A percentile compares a stretch with the other conserved stretches of the same genome.
Conservation (phyloP, 169 alveolate genomes). For the Eimeria mitis region DNA sequence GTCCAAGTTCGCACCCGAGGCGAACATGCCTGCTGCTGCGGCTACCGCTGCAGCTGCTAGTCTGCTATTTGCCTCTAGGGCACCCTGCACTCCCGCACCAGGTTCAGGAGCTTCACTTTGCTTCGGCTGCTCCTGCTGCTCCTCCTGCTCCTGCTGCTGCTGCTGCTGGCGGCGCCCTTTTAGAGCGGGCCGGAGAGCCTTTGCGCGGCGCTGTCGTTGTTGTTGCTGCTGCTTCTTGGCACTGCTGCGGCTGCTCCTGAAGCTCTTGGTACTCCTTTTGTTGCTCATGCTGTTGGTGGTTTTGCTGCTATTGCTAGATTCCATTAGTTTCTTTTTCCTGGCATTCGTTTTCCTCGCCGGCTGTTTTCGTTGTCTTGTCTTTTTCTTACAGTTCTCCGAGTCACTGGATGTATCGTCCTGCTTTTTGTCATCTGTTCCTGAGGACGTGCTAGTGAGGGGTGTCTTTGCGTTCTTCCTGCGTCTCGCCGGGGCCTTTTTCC, state of each 20-base stretch:
- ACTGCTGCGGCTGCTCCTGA: conserved; percentile 49
- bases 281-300: neutral
- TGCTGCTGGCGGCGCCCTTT: conserved; percentile 59
- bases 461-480: conserved; percentile 27
- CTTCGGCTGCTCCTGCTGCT: conserved; percentile 5
- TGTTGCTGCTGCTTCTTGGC: conserved; percentile 6
- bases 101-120: neutral
- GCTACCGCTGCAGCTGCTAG: neutral
- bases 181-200: conserved; percentile 56
- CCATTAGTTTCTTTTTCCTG: neutral
- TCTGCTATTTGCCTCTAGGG: conserved; percentile 2
- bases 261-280: neutral
- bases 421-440: conserved; percentile 1
- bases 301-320: neutral
- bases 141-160: neutral
- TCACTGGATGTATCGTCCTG: conserved; percentile 15
- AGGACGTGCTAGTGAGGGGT: neutral
- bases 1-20: neutral
- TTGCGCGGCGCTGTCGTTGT: conserved; percentile 39
- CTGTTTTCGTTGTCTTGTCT: conserved; percentile 14
- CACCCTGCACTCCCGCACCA: neutral
- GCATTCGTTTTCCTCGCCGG: conserved; percentile 1
- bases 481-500: neutral
- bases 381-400: neutral
- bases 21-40: neutral